These are phyloP conservation scores for Ulmus americana DNA, from an alignment of 331 rosid species.

Conservation along the genomic window DNA sequence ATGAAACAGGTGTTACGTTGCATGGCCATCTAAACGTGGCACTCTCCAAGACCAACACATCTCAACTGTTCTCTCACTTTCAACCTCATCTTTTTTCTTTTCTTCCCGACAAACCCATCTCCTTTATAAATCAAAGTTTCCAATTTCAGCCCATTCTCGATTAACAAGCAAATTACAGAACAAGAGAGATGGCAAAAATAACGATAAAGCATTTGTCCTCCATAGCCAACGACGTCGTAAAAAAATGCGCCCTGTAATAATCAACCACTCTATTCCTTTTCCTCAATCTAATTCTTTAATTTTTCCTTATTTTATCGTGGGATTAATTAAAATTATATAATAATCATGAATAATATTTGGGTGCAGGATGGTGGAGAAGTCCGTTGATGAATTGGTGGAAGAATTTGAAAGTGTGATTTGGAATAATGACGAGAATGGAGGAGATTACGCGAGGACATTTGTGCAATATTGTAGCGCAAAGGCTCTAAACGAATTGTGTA, in stretches of 20 bases:
- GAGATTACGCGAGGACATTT: slow-evolving; percentile 41
- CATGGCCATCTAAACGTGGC: slow-evolving; percentile 22
- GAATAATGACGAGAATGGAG: slow-evolving; percentile 30
- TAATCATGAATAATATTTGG: neutral
- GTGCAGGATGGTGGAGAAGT: slow-evolving; percentile 41
- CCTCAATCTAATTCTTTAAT: neutral
- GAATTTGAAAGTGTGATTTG: slow-evolving; percentile 52
- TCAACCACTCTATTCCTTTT: neutral
- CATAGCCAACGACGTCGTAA: slow-evolving; percentile 53
- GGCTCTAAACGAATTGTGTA: slow-evolving; percentile 35
- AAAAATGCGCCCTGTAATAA: slow-evolving; percentile 52
- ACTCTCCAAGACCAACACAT: neutral
- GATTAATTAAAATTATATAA: neutral
- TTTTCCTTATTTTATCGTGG: neutral
- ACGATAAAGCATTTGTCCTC: slow-evolving; percentile 59
- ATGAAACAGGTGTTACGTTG: slow-evolving; percentile 13
- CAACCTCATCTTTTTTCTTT: neutral
- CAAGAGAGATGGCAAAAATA: slow-evolving; percentile 5
- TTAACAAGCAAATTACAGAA: neutral
- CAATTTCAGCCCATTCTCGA: neutral
- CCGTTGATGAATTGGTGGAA: slow-evolving; percentile 52
- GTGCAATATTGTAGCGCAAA: slow-evolving; percentile 69
- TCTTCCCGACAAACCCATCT: too few species aligned
- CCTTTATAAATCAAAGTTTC: neutral
- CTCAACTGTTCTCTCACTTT: neutral